A percentile compares a stretch with the other conserved stretches of the same genome.
Conservation (phyloP, 176 grass and related monocot species). For the Musa beccarii region DNA sequence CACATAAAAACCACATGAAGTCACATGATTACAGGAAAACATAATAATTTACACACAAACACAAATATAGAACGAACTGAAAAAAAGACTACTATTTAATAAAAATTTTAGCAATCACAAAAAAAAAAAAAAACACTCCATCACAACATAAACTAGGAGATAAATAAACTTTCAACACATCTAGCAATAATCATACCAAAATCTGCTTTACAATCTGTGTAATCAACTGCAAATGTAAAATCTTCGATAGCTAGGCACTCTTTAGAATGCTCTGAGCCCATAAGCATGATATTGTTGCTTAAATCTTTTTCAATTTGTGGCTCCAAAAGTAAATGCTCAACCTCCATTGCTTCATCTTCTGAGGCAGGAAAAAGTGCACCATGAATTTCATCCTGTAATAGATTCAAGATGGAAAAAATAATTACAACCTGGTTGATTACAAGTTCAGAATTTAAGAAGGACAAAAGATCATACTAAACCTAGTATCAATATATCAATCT, state of each 20-base stretch:
- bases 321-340: conserved; percentile 14
- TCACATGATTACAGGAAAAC: background rate
- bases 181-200: conserved; percentile 4
- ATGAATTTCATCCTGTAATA: conserved; percentile 7
- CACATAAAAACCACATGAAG: background rate
- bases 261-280: background rate
- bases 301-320: conserved; percentile 21
- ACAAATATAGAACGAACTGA: background rate
- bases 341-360: conserved; percentile 11
- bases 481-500: too few relatives aligned
- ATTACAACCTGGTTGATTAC: background rate
- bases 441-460: background rate
- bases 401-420: background rate
- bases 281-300: conserved; percentile 9
- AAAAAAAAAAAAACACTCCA: background rate
- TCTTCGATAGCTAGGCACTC: conserved; percentile 2
- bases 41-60: background rate
- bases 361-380: background rate
- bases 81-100: background rate
- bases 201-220: conserved; percentile 3
- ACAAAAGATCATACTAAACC: background rate
- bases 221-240: background rate
- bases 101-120: background rate
- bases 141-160: background rate
- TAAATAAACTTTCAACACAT: background rate